Evolutionary conservation across 1,284 basidiomycete genomes (phyloP), one percentile per base, ranked within the genome.

Genomic region (Flammula alnicola): DNA sequence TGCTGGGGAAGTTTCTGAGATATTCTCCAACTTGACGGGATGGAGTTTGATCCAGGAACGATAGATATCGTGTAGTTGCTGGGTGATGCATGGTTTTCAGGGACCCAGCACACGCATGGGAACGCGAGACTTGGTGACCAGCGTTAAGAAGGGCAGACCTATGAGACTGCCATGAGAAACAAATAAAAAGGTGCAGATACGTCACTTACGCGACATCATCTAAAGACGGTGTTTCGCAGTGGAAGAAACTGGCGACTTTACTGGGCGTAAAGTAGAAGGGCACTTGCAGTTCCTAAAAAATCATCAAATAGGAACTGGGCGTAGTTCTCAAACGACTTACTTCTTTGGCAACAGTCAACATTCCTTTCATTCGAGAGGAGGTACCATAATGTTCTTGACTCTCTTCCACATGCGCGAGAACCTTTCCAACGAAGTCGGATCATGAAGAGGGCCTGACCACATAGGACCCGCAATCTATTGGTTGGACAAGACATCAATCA

Each of bases 221-320:
- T 33, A 95, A 69, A 0, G 92, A 78, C 0, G 93, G 93, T n/a
- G 83, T 88, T 16, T 75, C 73, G 57, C 87, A 90, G 60, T 94
- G 91, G 72, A 96, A 95, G 54, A 84, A 78, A 48, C 93, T 86
- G 0, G 92, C 80, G 3, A 98, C 70, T 63, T 83, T 88, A 23
- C 85, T 80, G 0, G 94, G 92, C 0, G 93, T 95, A 65, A 98
- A 98, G 73, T 94, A 99, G 72, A 98, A 98, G 0, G 88, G 88
- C 4, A 75, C 73, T 10, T 81, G 72, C 8, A 96, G 72, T 75
- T 96, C 93, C 93, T 96, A 55, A 3, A 50, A 12, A 11, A 5
- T 7, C 20, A 11, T 46, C 4, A 44, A 25, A n/a, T 4, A 38
- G n/a, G 31, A 11, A 36, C 29, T 37, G 49, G 12, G 12, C 25